These are phyloP conservation scores for Nakazawaea anatomiae DNA, from an alignment of 805 yeast genomes.

Conservation along the genomic window DNA sequence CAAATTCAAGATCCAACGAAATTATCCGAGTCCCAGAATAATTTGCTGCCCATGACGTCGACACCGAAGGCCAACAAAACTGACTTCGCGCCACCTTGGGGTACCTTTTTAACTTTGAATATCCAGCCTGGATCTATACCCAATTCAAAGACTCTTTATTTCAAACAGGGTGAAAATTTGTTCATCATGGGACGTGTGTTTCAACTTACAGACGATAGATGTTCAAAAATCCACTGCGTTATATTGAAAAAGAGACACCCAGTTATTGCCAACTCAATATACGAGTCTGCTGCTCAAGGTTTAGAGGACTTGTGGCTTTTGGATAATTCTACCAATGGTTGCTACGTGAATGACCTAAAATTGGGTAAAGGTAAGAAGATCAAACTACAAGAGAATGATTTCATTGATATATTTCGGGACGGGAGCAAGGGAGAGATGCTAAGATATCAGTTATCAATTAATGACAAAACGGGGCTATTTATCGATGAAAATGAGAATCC, in stretches of 20 bases:
- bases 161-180: conserved; percentile 64
- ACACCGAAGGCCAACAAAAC: conserved; percentile 9
- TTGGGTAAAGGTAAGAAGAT: conserved; percentile 60
- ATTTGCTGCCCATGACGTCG: conserved; percentile 1
- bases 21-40: conserved; percentile 4
- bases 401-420: conserved; percentile 61
- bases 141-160: conserved; percentile 39
- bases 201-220: conserved; percentile 61
- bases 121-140: conserved; percentile 42
- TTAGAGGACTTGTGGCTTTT: conserved; percentile 74
- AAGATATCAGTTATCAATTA: conserved; percentile 46
- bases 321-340: conserved; percentile 76
- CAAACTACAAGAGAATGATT: conserved; percentile 59
- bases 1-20: conserved; percentile 7
- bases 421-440: conserved; percentile 42
- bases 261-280: conserved; percentile 42
- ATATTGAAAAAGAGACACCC: conserved; percentile 60
- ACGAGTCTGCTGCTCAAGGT: conserved; percentile 69
- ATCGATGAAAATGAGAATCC: conserved; percentile 17
- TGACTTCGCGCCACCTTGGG: conserved; percentile 29
- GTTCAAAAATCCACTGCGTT: conserved; percentile 81
- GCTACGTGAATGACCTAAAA: conserved; percentile 56
- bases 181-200: conserved; percentile 74
- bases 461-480: conserved; percentile 61
- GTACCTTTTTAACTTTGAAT: conserved; percentile 56